Percentiles rank a stretch among this genome's conserved stretches.
Conservation (phyloP, 805 yeast genomes). For the Cyberlindnera maclurae region DNA sequence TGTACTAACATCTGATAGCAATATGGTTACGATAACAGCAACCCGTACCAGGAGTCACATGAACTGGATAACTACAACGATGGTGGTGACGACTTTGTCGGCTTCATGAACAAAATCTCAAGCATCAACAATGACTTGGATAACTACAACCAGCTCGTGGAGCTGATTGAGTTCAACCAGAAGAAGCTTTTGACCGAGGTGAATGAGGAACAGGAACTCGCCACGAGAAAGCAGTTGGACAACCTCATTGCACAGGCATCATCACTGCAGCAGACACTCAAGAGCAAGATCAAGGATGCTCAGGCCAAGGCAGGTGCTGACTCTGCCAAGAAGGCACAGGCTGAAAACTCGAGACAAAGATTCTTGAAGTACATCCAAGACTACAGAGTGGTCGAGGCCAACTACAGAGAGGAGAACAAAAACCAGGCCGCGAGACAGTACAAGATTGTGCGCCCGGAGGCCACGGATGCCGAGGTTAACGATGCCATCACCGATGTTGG, state of each 20-base stretch:
- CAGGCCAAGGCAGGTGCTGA: constrained; percentile 68
- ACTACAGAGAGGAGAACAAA: constrained; percentile 76
- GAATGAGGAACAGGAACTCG: constrained; percentile 60
- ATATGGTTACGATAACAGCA: constrained; percentile 21
- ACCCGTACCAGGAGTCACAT: constrained; percentile 21
- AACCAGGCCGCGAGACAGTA: constrained; percentile 90
- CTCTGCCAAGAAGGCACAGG: constrained; percentile 80
- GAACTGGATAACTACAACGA: constrained; percentile 17
- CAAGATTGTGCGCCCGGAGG: constrained; percentile 81
- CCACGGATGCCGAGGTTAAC: constrained; percentile 74
- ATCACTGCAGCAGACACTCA: constrained; percentile 67
- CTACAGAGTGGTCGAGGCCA: constrained; percentile 79
- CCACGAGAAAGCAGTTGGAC: constrained; percentile 71
- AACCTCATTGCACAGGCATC: constrained; percentile 70
- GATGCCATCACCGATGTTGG: constrained; percentile 80
- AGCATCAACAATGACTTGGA: constrained; percentile 61
- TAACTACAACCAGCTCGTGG: constrained; percentile 62
- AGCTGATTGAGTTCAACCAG: constrained; percentile 65
- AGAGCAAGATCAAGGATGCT: constrained; percentile 66
- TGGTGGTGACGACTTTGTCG: constrained; percentile 45
- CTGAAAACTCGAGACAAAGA: constrained; percentile 78
- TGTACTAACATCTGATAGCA: constrained; percentile 2
- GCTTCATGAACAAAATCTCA: constrained; percentile 64
- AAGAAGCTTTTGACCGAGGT: constrained; percentile 65
- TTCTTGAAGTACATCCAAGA: constrained; percentile 83